Evolutionary conservation across 441 rosid species (phyloP), one percentile per base, ranked within the genome.

Genomic region (Kokia cookei): DNA sequence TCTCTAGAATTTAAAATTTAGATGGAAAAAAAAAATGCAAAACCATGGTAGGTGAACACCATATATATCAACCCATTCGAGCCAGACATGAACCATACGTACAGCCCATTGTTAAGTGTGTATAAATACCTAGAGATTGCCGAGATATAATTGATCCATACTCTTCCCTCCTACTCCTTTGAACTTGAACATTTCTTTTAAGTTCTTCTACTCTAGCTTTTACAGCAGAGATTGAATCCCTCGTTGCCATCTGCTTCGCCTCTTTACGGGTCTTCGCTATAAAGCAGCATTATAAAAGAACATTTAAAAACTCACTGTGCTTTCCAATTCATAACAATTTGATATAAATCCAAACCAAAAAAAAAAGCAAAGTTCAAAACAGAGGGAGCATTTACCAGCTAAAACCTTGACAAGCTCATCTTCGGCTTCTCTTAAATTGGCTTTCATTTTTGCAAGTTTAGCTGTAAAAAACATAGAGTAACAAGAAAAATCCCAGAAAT

Each of bases 221-320:
- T 29, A 79, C 61, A 19, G 87, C 88, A 75, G 88, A 86, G 63
- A 93, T 78, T 29, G 89, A 80, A 68, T 93, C 97, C 79, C 86
- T 83, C 27, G 75, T 74, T 12, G 87, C 86, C 87, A 93, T 86
- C 76, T 90, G 89, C 71, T 81, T 83, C 7, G 91, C 97, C 83
- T 95, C 98, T 75, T 79, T 86, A 77, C 89, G 91, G 2, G 97
- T 91, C 84, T 93, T 95, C 82, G 83, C 99, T 93, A 77, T 55
- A 80, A 27, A 78, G 43, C 27, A 42, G 78, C 26, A 66, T 40
- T 66, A 17, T 68, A 61, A 76, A 1, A 76, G 71, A 29, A 11
- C 69, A 63, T 29, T 73, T 10, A 19, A 37, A 72, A 71, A 27
- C 45, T 27, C 9, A 17, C 27, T 40, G 19, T 55, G 17, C 26